Evolutionary conservation across 192 early-diverging fungal species (phyloP).

Genomic region (Dissophora globulifera): DNA sequence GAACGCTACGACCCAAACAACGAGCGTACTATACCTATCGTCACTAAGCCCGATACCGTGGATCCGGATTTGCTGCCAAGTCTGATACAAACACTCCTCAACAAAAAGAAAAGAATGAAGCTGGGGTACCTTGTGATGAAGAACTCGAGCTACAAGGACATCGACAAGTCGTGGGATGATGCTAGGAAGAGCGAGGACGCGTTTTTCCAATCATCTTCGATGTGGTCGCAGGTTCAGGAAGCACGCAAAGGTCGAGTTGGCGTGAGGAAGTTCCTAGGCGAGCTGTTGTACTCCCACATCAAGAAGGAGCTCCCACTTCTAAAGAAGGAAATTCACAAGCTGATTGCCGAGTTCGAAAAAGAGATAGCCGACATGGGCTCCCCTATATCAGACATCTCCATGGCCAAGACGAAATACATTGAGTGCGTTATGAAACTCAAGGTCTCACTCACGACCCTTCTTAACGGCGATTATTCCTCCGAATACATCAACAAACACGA

Average conservation of each 20-base stretch:
- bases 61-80: slow-evolving; percentile 36
- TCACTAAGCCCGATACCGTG: slow-evolving; percentile 42
- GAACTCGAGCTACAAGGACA: slow-evolving; percentile 39
- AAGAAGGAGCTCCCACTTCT: slow-evolving; percentile 39
- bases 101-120: slow-evolving; percentile 43
- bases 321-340: slow-evolving; percentile 25
- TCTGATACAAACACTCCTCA: slow-evolving; percentile 31
- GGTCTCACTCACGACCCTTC: slow-evolving; percentile 19
- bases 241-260: slow-evolving; percentile 23
- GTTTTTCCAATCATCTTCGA: slow-evolving; percentile 32
- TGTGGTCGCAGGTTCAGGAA: slow-evolving; percentile 29
- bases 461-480: slow-evolving; percentile 27
- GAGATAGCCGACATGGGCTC: slow-evolving; percentile 29
- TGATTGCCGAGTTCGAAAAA: slow-evolving; percentile 19
- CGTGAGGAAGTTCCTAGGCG: slow-evolving; percentile 26
- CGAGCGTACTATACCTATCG: slow-evolving; percentile 48
- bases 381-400: background rate
- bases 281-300: slow-evolving; percentile 30
- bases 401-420: slow-evolving; percentile 29
- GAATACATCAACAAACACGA: slow-evolving; percentile 26
- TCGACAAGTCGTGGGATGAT: slow-evolving; percentile 34
- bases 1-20: slow-evolving; percentile 35
- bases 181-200: slow-evolving; percentile 24
- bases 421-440: slow-evolving; percentile 28
- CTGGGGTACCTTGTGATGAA: slow-evolving; percentile 47